These are phyloP conservation scores for Tuber magnatum DNA, from an alignment of 495 filamentous ascomycete species.

Conservation along the genomic window DNA sequence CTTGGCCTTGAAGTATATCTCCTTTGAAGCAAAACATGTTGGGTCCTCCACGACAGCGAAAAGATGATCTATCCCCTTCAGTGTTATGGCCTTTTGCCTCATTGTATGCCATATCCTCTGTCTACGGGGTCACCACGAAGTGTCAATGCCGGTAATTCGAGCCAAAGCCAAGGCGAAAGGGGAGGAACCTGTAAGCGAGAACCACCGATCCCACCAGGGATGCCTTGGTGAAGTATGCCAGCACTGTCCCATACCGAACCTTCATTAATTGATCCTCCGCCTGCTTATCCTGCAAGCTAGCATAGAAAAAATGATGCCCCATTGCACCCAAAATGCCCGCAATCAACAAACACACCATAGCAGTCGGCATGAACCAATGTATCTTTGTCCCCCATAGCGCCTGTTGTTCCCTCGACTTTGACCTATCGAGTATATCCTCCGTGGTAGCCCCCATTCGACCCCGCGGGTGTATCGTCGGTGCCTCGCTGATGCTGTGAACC, in stretches of 20 bases:
- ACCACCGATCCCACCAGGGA: conserved; percentile 43
- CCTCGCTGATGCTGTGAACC: conserved; percentile 10
- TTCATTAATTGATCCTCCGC: conserved; percentile 42
- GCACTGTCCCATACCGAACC: conserved; percentile 42
- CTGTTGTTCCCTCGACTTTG: conserved; percentile 20
- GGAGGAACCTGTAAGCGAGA: conserved; percentile 39
- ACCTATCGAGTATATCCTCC: conserved; percentile 14
- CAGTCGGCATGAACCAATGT: conserved; percentile 43
- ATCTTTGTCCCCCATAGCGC: conserved; percentile 41
- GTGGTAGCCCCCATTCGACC: conserved; percentile 7
- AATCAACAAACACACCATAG: conserved; percentile 41
- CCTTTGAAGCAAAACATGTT: conserved; percentile 39
- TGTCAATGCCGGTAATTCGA: conserved; percentile 5
- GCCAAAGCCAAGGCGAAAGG: not conserved
- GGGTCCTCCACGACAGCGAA: conserved; percentile 44
- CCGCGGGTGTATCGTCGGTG: conserved; percentile 14
- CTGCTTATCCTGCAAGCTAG: conserved; percentile 39
- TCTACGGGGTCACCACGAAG: conserved; percentile 21
- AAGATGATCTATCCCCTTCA: conserved; percentile 43
- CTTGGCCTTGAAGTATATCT: conserved; percentile 43
- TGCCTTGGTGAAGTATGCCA: conserved; percentile 45
- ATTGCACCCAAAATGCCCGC: conserved; percentile 41
- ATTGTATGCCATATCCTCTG: conserved; percentile 45
- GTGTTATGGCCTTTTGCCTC: conserved; percentile 41
- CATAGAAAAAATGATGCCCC: conserved; percentile 44